Evolutionary conservation across 2,329 filamentous ascomycete genomes (phyloP), one percentile per base, ranked within the genome.

Genomic region (Aphanocladium album): DNA sequence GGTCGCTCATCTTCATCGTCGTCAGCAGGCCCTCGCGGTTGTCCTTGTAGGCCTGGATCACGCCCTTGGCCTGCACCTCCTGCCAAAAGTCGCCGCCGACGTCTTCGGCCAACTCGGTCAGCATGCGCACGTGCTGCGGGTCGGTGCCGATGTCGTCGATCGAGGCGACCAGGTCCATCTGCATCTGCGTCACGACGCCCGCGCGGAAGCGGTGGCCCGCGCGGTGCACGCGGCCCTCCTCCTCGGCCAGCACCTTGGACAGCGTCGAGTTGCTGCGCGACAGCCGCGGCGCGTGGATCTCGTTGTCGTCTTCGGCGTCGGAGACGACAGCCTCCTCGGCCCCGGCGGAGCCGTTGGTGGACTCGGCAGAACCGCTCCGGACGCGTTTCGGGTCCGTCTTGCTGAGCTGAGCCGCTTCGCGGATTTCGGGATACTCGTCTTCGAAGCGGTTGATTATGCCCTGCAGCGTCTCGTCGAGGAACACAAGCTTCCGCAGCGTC

Each of bases 391-490:
- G 17, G 35, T 57, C 54, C 8, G 8, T 19, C 12, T 47, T 12
- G 21, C 53, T 55, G 23, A 58, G n/a, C 17, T 54, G 25, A 1
- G 23, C 7, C 6, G 66, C 50, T 68, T 68, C 79, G 39, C 91
- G 86, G 0, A 90, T 96, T 70, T 98, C 93, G 0, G 95, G 95
- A 68, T 92, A 98, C 73, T 98, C 93, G 71, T 96, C 90, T 73
- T 98, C 95, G 71, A 98, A 99, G 30, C 95, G 89, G 71, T 91
- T 88, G 69, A 98, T 98, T 77, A 98, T 97, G 66, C 89, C 88
- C 68, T 92, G 83, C 11, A 99, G 81, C 0, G 95, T 98, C 63
- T 89, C 81, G 68, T 97, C 92, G 33, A 99, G 83, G 82, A 96
- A 96, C 47, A 89, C 80, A 21, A 98, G 83, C 86, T 81, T 83